phyloP scores from a whole-genome alignment of 23 red algal genomes.

The Chondrus crispus region DNA sequence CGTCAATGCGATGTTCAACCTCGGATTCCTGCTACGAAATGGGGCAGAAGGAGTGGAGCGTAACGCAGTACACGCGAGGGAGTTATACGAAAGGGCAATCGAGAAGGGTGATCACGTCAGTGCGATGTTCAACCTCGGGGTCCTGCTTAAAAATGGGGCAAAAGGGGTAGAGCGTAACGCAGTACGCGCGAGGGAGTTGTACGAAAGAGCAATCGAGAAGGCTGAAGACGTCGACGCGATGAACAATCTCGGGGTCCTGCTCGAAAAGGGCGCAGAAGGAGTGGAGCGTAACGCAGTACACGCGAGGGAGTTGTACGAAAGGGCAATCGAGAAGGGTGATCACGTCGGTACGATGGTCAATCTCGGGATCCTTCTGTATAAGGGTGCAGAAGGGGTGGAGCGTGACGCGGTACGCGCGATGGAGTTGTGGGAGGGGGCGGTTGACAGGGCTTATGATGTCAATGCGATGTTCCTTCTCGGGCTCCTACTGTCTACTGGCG shows the following conservation, averaged over 20 bases:
- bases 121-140: constrained; percentile 5
- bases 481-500: background rate
- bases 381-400: background rate
- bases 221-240: constrained; percentile 1
- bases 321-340: constrained; percentile 15
- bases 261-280: constrained; percentile 10
- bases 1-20: constrained; percentile 25
- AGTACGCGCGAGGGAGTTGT: background rate
- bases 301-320: background rate
- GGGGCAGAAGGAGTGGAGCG: background rate
- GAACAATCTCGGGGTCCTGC: constrained; percentile 11
- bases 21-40: constrained; percentile 2
- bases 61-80: background rate
- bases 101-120: constrained; percentile 16
- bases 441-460: background rate
- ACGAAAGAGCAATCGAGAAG: background rate
- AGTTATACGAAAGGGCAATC: constrained; percentile 39
- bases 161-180: constrained; percentile 3
- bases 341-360: constrained; percentile 6
- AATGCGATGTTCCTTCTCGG: constrained; percentile 26
- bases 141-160: constrained; percentile 15
- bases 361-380: background rate
- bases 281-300: background rate
- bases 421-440: constrained; percentile 10
- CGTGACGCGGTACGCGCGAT: constrained; percentile 13